phyloP scores from a whole-genome alignment of 192 early-diverging fungal genomes.

The Rhizophagus sp. region DNA sequence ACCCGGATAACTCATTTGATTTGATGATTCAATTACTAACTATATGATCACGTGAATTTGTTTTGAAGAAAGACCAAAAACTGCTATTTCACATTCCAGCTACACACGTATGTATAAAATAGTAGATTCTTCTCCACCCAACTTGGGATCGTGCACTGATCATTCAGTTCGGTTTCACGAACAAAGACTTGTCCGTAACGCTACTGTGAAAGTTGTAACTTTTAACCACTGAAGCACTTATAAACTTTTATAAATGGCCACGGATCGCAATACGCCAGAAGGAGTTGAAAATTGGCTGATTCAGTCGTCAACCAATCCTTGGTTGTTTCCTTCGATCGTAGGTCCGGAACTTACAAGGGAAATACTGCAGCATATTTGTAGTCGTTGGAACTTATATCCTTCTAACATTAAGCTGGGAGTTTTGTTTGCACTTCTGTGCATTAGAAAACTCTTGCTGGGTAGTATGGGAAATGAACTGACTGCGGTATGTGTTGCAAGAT shows the following conservation, averaged over 20 bases:
- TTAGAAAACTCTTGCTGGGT: not conserved
- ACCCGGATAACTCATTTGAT: not conserved
- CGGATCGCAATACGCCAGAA: conserved; percentile 5
- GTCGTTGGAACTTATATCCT: conserved; percentile 1
- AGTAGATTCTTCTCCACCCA: not conserved
- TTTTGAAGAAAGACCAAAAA: not conserved
- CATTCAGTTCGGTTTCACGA: not conserved
- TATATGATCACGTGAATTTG: not conserved
- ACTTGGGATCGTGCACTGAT: not conserved
- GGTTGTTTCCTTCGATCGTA: not conserved
- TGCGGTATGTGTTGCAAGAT: not conserved
- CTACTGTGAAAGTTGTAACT: not conserved
- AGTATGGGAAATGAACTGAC: not conserved
- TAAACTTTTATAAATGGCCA: not conserved
- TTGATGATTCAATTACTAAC: not conserved
- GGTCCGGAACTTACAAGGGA: not conserved
- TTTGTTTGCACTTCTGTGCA: conserved; percentile 21
- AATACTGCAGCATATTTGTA: conserved; percentile 12
- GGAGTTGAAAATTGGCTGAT: not conserved
- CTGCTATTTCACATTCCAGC: not conserved
- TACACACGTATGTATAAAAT: conserved; percentile 11
- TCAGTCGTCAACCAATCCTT: not conserved
- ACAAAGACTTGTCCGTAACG: not conserved
- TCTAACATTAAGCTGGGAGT: conserved; percentile 11
- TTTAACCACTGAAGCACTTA: not conserved